These are phyloP conservation scores for Fusarium siculi DNA, from an alignment of 2,329 filamentous ascomycete genomes.

Conservation along the genomic window DNA sequence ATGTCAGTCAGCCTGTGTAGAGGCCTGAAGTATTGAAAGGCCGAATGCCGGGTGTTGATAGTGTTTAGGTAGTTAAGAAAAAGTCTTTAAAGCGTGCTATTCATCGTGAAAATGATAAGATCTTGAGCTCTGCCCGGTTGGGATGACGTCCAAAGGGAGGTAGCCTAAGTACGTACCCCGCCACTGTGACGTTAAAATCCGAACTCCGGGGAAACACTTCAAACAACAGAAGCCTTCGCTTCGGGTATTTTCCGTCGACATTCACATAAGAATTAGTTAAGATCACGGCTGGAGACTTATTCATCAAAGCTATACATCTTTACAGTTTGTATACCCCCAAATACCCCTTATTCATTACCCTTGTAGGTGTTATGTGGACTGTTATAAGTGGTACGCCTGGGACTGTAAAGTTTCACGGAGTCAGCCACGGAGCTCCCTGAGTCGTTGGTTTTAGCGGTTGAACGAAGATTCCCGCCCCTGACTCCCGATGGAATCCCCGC, in stretches of 20 bases:
- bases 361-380: not conserved
- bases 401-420: not conserved
- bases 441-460: slow-evolving; percentile 33
- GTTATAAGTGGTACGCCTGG: not conserved
- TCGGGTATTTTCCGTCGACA: not conserved
- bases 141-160: slow-evolving; percentile 22
- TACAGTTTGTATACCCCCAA: not conserved
- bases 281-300: not conserved
- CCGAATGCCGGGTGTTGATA: slow-evolving; percentile 7
- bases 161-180: slow-evolving; percentile 23
- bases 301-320: not conserved
- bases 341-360: not conserved
- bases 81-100: slow-evolving; percentile 7
- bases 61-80: not conserved
- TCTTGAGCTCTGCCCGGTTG: slow-evolving; percentile 6
- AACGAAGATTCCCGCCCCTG: slow-evolving; percentile 32
- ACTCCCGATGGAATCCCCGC: slow-evolving; percentile 37
- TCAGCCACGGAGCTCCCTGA: not conserved
- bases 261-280: not conserved
- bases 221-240: not conserved
- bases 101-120: slow-evolving; percentile 26
- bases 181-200: slow-evolving; percentile 1
- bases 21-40: slow-evolving; percentile 14
- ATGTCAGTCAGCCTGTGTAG: slow-evolving; percentile 24
- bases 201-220: not conserved